Evolutionary conservation across 352 stramenopile species (phyloP).

Genomic region (Phytophthora gonapodyides): DNA sequence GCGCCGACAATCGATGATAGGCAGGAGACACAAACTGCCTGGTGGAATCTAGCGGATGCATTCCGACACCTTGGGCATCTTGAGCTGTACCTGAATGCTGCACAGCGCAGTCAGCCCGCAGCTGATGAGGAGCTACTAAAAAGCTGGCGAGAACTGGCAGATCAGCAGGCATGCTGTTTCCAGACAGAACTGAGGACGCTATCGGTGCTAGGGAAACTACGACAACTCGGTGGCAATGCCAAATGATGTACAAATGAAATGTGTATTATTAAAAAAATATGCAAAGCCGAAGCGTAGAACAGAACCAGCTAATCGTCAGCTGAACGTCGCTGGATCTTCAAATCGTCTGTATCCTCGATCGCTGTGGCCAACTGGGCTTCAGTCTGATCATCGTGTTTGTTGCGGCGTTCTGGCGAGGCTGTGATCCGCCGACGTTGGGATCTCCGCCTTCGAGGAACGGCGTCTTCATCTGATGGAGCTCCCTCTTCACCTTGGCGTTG

Average conservation of each 20-base stretch:
- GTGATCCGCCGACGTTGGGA: slow-evolving; percentile 20
- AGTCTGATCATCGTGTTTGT: slow-evolving; percentile 14
- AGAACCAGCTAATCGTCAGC: slow-evolving; percentile 7
- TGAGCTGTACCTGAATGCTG: slow-evolving; percentile 55
- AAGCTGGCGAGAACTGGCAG: slow-evolving; percentile 16
- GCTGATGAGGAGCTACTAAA: slow-evolving; percentile 4
- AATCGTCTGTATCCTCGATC: slow-evolving; percentile 34
- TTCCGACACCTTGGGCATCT: slow-evolving; percentile 65
- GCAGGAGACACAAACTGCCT: slow-evolving; percentile 33
- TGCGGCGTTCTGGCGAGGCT: slow-evolving; percentile 3
- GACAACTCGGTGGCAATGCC: slow-evolving; percentile 24
- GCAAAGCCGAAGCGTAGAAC: background rate
- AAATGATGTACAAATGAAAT: slow-evolving; percentile 16
- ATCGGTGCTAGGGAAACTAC: slow-evolving; percentile 30
- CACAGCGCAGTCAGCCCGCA: slow-evolving; percentile 20
- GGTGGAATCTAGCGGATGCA: slow-evolving; percentile 62
- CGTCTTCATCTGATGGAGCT: slow-evolving; percentile 12
- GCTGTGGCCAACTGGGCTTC: slow-evolving; percentile 28
- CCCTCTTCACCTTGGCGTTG: slow-evolving; percentile 21
- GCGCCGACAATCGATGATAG: background rate
- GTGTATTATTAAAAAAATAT: slow-evolving; percentile 16
- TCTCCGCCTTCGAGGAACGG: slow-evolving; percentile 12
- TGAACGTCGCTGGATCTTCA: slow-evolving; percentile 4
- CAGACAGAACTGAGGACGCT: slow-evolving; percentile 31
- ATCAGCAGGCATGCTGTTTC: slow-evolving; percentile 30